Evolutionary conservation across 352 stramenopile genomes (phyloP).

Genomic region (Phytopythium helicoides): DNA sequence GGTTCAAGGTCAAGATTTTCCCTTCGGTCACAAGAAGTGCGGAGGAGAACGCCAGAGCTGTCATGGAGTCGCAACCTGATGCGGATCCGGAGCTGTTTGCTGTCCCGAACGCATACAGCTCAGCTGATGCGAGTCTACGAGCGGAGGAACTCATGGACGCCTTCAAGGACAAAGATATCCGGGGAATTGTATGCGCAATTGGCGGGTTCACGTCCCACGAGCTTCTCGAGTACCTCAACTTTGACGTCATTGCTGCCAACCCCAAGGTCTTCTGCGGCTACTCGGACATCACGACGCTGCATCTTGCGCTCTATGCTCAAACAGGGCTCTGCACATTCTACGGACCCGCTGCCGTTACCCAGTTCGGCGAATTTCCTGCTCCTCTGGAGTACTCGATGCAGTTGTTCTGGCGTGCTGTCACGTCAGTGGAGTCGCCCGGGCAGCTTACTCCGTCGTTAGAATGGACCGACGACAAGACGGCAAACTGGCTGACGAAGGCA

Average conservation of each 20-base stretch:
- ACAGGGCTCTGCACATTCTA: conserved; percentile 55
- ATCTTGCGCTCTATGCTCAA: conserved; percentile 45
- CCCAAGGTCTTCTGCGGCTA: conserved; percentile 59
- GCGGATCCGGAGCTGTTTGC: conserved; percentile 17
- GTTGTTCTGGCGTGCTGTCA: conserved; percentile 33
- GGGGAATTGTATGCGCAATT: conserved; percentile 52
- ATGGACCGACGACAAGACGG: conserved; percentile 64
- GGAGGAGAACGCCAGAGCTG: conserved; percentile 23
- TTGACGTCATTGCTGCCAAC: conserved; percentile 34
- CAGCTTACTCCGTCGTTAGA: conserved; percentile 31
- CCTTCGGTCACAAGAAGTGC: conserved; percentile 29
- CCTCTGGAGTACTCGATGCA: conserved; percentile 43
- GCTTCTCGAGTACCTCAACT: conserved; percentile 59
- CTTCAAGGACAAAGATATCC: conserved; percentile 36
- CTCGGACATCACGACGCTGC: conserved; percentile 64
- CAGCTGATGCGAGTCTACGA: conserved; percentile 37
- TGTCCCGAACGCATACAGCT: conserved; percentile 30
- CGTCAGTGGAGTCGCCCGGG: conserved; percentile 23
- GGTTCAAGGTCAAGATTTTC: conserved; percentile 49
- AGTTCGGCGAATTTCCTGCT: conserved; percentile 62
- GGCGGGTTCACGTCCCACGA: conserved; percentile 62
- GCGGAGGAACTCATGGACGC: conserved; percentile 50
- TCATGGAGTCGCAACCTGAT: neutral
- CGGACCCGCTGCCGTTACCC: conserved; percentile 44
- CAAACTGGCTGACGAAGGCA: conserved; percentile 48